Base-by-base conservation (phyloP, 306 rosid species). In the Begonia loranthoides region DNA sequence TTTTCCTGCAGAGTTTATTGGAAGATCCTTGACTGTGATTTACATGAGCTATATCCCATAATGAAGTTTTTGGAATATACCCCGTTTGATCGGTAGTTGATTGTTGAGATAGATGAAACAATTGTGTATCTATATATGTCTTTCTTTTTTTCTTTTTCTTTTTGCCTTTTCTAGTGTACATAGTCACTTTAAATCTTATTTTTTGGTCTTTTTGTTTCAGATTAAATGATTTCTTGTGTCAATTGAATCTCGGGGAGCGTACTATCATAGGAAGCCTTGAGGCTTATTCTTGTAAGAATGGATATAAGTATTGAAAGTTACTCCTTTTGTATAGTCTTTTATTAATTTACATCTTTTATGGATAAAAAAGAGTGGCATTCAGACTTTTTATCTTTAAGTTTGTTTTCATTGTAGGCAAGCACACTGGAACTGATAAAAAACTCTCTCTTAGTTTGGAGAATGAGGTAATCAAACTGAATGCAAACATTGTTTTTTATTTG, bases 21-120 rank as follows among this genome's bases (percentile, higher is more conserved):
- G 15, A 54, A 64, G 49, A 58, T 53, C n/a, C 46, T 57, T 34
- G 40, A 40, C 65, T 52, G 22, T 44, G 47, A 17, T 60, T 62
- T 14, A 39, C 45, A 38, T 21, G 15, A 49, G 36, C 53, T 28
- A 13, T 49, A 36, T 38, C 41, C 38, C 55, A 58, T 64, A 56
- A 89, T 89, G 97, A 89, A 89, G 81, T 89, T 79, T 62, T 63
- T 89, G 15, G 97, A 85, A 39, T 82, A 79, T 66, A 72, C 97
- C 45, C 80, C 94, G 24, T 54, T 90, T 41, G 97, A 90, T 13
- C 77, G 95, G 97, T 90, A 1, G n/a, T n/a, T 17, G 48, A 33
- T 46, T 10, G 66, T n/a, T n/a, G n/a, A n/a, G n/a, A n/a, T n/a
- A n/a, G n/a, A n/a, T n/a, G n/a, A n/a, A n/a, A n/a, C n/a, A n/a